phyloP scores from a whole-genome alignment of 306 rosid species.

The Coriaria nepalensis region DNA sequence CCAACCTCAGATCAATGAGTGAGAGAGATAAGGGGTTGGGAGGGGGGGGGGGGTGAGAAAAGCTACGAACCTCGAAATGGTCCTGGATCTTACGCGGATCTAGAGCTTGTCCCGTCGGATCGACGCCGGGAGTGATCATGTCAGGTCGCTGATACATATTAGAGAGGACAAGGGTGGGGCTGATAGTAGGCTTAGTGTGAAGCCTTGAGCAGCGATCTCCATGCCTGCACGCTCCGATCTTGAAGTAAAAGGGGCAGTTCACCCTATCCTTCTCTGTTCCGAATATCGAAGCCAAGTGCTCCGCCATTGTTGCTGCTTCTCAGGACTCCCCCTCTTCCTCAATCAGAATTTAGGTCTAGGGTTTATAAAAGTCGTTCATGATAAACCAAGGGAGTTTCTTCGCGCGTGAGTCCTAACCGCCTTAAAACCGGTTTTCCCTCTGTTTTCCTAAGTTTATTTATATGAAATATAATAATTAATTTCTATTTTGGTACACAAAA shows the following conservation, averaged over 20 bases:
- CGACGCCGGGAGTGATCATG: slow-evolving; percentile 45
- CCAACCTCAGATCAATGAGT: too few relatives aligned
- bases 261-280: slow-evolving; percentile 97
- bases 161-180: slow-evolving; percentile 91
- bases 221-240: slow-evolving; percentile 98
- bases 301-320: slow-evolving; percentile 51
- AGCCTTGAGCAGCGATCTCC: slow-evolving; percentile 97
- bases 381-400: too few relatives aligned
- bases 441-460: too few relatives aligned
- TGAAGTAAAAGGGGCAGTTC: slow-evolving; percentile 95
- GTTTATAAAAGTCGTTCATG: too few relatives aligned
- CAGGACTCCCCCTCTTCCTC: not conserved
- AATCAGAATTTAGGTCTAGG: too few relatives aligned
- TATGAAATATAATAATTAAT: too few relatives aligned
- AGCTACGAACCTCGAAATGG: slow-evolving; percentile 49
- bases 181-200: slow-evolving; percentile 87
- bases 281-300: slow-evolving; percentile 94
- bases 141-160: slow-evolving; percentile 96
- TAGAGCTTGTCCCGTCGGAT: slow-evolving; percentile 56
- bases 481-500: too few relatives aligned
- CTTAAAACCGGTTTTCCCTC: too few relatives aligned
- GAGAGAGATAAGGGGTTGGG: too few relatives aligned
- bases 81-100: slow-evolving; percentile 90
- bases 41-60: too few relatives aligned
- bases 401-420: too few relatives aligned